phyloP scores from a whole-genome alignment of 164 flowering plant species.

The Dillenia suffruticosa region DNA sequence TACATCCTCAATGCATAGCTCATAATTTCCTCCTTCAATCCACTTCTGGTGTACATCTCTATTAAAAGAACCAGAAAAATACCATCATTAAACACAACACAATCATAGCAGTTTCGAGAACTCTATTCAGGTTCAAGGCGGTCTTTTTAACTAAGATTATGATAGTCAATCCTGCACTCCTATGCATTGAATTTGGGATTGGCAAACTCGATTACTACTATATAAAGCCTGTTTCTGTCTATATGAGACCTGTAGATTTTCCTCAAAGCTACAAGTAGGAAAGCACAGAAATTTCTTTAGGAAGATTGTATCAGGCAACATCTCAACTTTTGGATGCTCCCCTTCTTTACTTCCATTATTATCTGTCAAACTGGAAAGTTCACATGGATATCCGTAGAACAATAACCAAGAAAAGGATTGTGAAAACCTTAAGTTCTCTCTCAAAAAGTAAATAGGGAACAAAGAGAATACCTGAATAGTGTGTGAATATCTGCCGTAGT shows the following conservation, averaged over 20 bases:
- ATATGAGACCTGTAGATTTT: constrained; percentile 57
- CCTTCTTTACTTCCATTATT: constrained; percentile 62
- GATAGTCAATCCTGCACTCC: background rate
- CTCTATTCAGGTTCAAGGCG: too few relatives aligned
- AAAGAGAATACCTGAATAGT: constrained; percentile 70
- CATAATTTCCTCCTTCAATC: constrained; percentile 99
- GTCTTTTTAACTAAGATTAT: too few relatives aligned
- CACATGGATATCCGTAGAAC: background rate
- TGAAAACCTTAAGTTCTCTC: too few relatives aligned
- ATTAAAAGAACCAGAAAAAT: constrained; percentile 7
- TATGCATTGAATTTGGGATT: background rate
- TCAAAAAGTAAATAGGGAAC: too few relatives aligned
- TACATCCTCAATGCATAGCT: constrained; percentile 89
- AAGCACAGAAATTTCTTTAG: constrained; percentile 48
- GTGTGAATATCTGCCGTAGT: constrained; percentile 95
- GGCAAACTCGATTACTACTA: too few relatives aligned
- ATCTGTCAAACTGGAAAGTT: background rate
- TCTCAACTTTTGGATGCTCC: constrained; percentile 47
- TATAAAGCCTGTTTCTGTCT: constrained; percentile 30
- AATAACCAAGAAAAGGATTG: too few relatives aligned
- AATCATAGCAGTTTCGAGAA: too few relatives aligned
- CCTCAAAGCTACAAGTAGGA: constrained; percentile 63
- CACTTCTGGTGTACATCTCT: constrained; percentile 98
- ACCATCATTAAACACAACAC: too few relatives aligned
- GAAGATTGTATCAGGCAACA: constrained; percentile 75